A percentile compares a stretch with the other conserved stretches of the same genome.
Conservation (phyloP, 169 alveolate species). For the Eimeria brunetti region DNA sequence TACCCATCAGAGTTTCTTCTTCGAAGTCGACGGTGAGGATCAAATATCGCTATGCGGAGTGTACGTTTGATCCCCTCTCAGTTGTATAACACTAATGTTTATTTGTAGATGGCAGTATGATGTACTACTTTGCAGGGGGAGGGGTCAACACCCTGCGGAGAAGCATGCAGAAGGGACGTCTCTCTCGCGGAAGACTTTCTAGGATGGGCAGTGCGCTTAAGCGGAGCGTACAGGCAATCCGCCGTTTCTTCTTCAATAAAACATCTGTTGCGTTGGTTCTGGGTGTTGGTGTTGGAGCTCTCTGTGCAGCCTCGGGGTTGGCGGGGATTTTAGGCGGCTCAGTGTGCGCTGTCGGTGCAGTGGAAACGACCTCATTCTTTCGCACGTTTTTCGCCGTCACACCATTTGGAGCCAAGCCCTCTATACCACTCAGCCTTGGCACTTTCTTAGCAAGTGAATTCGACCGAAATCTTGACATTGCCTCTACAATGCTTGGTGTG, state of each 20-base stretch:
- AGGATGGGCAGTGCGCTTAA: not conserved
- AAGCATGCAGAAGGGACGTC: too few species aligned
- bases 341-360: constrained; percentile 41
- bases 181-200: too few species aligned
- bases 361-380: not conserved
- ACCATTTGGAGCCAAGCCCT: constrained; percentile 37
- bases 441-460: constrained; percentile 46
- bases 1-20: constrained; percentile 27
- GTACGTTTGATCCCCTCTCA: not conserved
- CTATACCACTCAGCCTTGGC: constrained; percentile 43
- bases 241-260: constrained; percentile 16
- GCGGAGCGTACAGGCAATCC: constrained; percentile 14
- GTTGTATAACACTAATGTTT: not conserved
- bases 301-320: constrained; percentile 50
- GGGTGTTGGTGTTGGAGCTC: constrained; percentile 39
- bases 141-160: too few species aligned
- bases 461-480: constrained; percentile 6
- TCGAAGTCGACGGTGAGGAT: constrained; percentile 52
- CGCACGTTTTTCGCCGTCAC: too few species aligned
- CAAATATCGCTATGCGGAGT: not conserved
- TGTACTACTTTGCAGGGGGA: not conserved
- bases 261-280: constrained; percentile 21
- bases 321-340: constrained; percentile 29
- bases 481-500: not conserved
- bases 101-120: not conserved